phyloP scores from a whole-genome alignment of 2,329 filamentous ascomycete genomes.

The Coleophoma crateriformis region DNA sequence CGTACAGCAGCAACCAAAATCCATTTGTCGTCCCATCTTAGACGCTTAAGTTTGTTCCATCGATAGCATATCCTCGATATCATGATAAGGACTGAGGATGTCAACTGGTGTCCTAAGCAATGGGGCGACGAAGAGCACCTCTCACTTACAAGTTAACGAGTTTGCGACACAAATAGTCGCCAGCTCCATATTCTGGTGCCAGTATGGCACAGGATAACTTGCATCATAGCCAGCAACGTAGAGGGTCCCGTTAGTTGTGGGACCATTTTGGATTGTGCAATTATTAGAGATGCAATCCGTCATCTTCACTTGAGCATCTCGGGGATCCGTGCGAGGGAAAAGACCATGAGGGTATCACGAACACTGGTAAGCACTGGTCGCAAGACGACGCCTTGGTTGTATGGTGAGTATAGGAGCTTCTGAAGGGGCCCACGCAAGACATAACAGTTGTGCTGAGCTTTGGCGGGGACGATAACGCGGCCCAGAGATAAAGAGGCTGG shows the following conservation, averaged over 20 bases:
- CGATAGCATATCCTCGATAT: conserved; percentile 19
- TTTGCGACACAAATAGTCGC: conserved; percentile 18
- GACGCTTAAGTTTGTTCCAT: conserved; percentile 16
- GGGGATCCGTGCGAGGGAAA: background rate
- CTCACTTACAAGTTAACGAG: conserved; percentile 19
- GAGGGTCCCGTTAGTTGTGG: conserved; percentile 14
- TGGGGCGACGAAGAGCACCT: too few relatives aligned
- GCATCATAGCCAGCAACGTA: conserved; percentile 18
- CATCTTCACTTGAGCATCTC: background rate
- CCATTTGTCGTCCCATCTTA: conserved; percentile 23
- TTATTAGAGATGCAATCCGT: conserved; percentile 3
- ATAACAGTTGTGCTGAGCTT: too few relatives aligned
- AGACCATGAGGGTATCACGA: background rate
- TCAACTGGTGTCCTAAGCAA: background rate
- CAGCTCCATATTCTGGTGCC: conserved; percentile 22
- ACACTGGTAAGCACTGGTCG: too few relatives aligned
- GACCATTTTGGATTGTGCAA: conserved; percentile 12
- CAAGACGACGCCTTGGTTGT: too few relatives aligned
- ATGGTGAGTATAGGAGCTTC: too few relatives aligned
- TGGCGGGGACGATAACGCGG: too few relatives aligned
- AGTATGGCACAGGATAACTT: conserved; percentile 13
- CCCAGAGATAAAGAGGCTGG: too few relatives aligned
- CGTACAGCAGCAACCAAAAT: conserved; percentile 23
- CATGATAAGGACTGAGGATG: conserved; percentile 19
- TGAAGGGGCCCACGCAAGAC: too few relatives aligned